Conservation (phyloP, 2,329 filamentous ascomycete species). For the Monosporascus sp. region DNA sequence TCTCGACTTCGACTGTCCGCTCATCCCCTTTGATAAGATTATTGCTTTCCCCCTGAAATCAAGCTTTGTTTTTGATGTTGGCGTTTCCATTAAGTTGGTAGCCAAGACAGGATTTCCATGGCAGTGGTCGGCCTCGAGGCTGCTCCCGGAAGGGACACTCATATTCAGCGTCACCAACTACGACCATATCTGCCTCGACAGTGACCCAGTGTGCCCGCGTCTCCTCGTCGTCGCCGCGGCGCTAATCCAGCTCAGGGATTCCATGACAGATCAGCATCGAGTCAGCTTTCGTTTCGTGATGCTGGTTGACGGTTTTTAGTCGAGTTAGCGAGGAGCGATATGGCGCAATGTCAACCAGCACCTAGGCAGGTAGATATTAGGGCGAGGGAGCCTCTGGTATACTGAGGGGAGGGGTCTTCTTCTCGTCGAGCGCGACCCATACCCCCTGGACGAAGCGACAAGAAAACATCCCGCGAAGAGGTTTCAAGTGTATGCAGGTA, state of each 20-base stretch:
- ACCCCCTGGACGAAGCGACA: constrained; percentile 42
- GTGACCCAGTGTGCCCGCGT: constrained; percentile 46
- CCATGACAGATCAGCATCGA: constrained; percentile 51
- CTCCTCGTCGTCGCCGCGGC: constrained; percentile 40
- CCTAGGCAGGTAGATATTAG: too few relatives aligned
- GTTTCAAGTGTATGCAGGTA: background rate
- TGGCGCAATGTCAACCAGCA: background rate
- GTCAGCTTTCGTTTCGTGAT: constrained; percentile 25
- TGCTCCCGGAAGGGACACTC: constrained; percentile 36
- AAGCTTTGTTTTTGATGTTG: too few relatives aligned
- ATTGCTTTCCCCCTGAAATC: too few relatives aligned
- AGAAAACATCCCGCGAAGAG: too few relatives aligned
- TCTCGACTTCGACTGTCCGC: too few relatives aligned
- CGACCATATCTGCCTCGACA: constrained; percentile 31
- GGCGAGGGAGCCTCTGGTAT: constrained; percentile 33
- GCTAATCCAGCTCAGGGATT: constrained; percentile 40
- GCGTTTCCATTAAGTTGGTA: too few relatives aligned
- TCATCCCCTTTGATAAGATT: too few relatives aligned
- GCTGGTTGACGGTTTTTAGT: too few relatives aligned
- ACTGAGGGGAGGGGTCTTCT: constrained; percentile 51
- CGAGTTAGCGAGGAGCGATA: too few relatives aligned
- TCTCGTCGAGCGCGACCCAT: constrained; percentile 54
- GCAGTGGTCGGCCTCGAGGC: too few relatives aligned
- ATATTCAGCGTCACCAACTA: too few relatives aligned
- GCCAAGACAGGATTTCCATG: too few relatives aligned